Evolutionary conservation across 2,329 filamentous ascomycete genomes (phyloP).

Genomic region (Hypoxylon sp.): DNA sequence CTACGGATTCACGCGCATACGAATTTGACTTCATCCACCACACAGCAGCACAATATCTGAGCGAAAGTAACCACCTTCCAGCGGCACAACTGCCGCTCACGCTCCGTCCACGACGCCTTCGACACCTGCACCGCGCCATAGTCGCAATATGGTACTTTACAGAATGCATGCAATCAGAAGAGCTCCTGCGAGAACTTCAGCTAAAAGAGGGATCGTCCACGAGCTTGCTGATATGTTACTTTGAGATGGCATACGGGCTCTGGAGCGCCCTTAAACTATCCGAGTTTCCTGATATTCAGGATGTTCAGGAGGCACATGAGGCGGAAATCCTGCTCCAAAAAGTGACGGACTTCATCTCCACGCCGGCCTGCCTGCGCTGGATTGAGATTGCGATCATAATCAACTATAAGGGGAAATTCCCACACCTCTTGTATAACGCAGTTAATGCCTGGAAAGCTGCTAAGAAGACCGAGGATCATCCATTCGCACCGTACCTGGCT

Average conservation of each 20-base stretch:
- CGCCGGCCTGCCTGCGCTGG: conserved; percentile 34
- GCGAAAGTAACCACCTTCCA: conserved; percentile 24
- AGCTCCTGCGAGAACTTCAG: conserved; percentile 23
- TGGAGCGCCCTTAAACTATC: conserved; percentile 30
- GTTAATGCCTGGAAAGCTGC: conserved; percentile 29
- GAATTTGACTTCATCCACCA: conserved; percentile 41
- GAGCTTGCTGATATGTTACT: conserved; percentile 25
- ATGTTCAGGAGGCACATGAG: conserved; percentile 23
- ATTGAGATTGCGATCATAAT: conserved; percentile 38
- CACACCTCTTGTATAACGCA: conserved; percentile 37
- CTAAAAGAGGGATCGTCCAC: conserved; percentile 11
- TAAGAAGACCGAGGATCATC: conserved; percentile 8
- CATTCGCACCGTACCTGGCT: conserved; percentile 22
- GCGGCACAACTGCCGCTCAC: conserved; percentile 25
- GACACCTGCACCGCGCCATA: conserved; percentile 33
- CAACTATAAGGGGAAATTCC: conserved; percentile 35
- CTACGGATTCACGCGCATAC: conserved; percentile 18
- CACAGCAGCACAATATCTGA: conserved; percentile 37
- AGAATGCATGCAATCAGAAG: conserved; percentile 25
- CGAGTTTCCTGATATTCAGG: conserved; percentile 17
- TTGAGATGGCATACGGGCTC: conserved; percentile 40
- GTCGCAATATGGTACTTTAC: conserved; percentile 41
- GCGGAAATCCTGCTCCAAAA: conserved; percentile 23
- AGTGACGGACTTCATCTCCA: conserved; percentile 32
- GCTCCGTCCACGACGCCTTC: conserved; percentile 32